These are phyloP conservation scores for Cyclospora cayetanensis DNA, from an alignment of 169 alveolate genomes.

Conservation along the genomic window DNA sequence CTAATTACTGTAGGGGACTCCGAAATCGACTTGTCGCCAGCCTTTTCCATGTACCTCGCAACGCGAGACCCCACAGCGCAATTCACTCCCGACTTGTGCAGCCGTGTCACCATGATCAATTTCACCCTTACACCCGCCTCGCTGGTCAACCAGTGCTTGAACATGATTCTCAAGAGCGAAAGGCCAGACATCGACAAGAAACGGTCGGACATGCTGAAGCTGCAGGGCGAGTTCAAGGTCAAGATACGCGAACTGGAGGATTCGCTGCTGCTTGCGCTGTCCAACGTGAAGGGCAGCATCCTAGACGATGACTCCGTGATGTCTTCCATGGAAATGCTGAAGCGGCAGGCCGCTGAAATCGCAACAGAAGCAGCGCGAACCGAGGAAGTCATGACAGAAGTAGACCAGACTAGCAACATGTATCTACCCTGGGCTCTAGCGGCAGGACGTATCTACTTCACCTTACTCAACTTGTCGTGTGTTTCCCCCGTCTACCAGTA, in stretches of 20 bases:
- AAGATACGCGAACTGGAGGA: constrained; percentile 96
- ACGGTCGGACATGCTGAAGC: constrained; percentile 92
- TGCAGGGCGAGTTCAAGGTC: constrained; percentile 90
- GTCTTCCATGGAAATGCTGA: constrained; percentile 86
- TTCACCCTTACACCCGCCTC: constrained; percentile 97
- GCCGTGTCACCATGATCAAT: constrained; percentile 97
- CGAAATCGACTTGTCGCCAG: constrained; percentile 96
- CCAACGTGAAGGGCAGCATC: constrained; percentile 95
- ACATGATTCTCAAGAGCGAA: constrained; percentile 93
- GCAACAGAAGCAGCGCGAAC: constrained; percentile 91
- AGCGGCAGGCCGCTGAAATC: constrained; percentile 94
- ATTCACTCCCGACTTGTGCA: constrained; percentile 97
- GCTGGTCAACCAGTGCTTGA: constrained; percentile 93
- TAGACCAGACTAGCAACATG: constrained; percentile 87
- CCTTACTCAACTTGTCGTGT: constrained; percentile 85
- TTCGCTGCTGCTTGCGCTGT: constrained; percentile 92
- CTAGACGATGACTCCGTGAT: constrained; percentile 88
- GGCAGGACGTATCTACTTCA: constrained; percentile 89
- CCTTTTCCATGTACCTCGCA: constrained; percentile 94
- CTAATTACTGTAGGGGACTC: constrained; percentile 96
- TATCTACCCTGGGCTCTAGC: constrained; percentile 91
- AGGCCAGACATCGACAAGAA: constrained; percentile 97
- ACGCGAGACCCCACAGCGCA: constrained; percentile 95
- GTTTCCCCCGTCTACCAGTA: constrained; percentile 94
- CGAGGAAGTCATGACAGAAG: constrained; percentile 94